Base-by-base conservation (phyloP, 495 filamentous ascomycete genomes). In the Daldinia caldariorum region DNA sequence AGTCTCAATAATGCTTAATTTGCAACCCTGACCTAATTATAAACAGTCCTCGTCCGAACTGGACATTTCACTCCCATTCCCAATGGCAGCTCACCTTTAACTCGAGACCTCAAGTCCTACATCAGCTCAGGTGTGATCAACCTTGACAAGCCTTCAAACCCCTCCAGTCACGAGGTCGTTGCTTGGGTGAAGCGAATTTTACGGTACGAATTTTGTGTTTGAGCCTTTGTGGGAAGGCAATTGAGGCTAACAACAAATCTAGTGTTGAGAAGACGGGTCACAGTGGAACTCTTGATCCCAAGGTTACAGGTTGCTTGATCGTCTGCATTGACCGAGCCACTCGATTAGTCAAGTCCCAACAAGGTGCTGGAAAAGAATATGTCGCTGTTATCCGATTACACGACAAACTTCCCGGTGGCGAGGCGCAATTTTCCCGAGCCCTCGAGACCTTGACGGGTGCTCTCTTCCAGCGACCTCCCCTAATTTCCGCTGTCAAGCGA, bases 131-230 rank as follows among this genome's bases (percentile, higher is more conserved):
- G 95, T 80, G 95, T 98, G 32, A 97, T 99, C 83, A 98, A 98
- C 81, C 89, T 97, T 58, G 95, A 98, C 86, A 99, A 99, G 81
- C 95, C 95, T 37, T 93, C 94, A 14, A 99, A 99, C 84, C 95
- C 95, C 18, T 97, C 93, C 62, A 95, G 92, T 74, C 95, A 99
- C 84, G 95, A 99, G 80, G 96, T 98, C 45, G 95, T 99, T 73
- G 93, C 95, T 60, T 99, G 95, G 96, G 89, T 97, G 65, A 99
- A 99, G 89, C 88, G 94, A 61, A 97, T 98, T 71, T 84, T 99
- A 50, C 90, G 92, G 92, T 96, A 87, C 29, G 68, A 34, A 1
- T 18, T 16, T 18, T 26, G 26, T 26, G 6, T 35, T 56, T 38
- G 16, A 6, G 8, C 32, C 32, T 9, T 1, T 51, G 53, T 20